Conservation (phyloP, 805 yeast genomes). For the Pichia cephalocereana region DNA sequence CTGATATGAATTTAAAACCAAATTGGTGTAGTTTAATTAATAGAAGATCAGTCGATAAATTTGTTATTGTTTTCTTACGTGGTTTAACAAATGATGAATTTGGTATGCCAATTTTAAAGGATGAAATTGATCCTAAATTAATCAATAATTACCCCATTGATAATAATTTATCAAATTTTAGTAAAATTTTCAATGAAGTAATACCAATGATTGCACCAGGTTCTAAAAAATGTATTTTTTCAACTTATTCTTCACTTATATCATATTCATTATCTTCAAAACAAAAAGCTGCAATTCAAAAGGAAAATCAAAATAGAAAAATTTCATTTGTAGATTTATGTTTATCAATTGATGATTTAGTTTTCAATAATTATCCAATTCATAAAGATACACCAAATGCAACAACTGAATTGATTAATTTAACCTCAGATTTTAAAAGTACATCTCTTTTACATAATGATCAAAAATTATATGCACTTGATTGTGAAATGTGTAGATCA, state of each 20-base stretch:
- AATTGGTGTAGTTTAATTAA: constrained; percentile 43
- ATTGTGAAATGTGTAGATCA: constrained; percentile 88
- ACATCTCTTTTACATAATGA: constrained; percentile 52
- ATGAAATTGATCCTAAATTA: constrained; percentile 8
- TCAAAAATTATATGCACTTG: constrained; percentile 66
- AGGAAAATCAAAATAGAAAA: constrained; percentile 26
- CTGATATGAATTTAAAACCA: constrained; percentile 35
- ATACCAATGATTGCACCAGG: constrained; percentile 62
- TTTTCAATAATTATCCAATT: constrained; percentile 42
- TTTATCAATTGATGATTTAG: constrained; percentile 40
- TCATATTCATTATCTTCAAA: constrained; percentile 47
- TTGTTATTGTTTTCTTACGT: constrained; percentile 53
- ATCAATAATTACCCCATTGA: constrained; percentile 5
- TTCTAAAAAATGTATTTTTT: constrained; percentile 40
- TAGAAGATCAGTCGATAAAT: constrained; percentile 37
- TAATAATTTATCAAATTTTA: constrained; percentile 26
- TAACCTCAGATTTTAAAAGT: constrained; percentile 38
- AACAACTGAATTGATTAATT: constrained; percentile 10
- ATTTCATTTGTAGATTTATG: constrained; percentile 46
- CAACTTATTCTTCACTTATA: constrained; percentile 47
- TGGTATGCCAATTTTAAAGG: constrained; percentile 19
- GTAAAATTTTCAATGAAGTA: constrained; percentile 30
- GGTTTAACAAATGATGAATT: constrained; percentile 48
- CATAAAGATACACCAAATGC: constrained; percentile 33
- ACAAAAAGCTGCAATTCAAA: constrained; percentile 37